Base-by-base conservation (phyloP, 1,284 basidiomycete genomes). In the Takashimella tepidaria region DNA sequence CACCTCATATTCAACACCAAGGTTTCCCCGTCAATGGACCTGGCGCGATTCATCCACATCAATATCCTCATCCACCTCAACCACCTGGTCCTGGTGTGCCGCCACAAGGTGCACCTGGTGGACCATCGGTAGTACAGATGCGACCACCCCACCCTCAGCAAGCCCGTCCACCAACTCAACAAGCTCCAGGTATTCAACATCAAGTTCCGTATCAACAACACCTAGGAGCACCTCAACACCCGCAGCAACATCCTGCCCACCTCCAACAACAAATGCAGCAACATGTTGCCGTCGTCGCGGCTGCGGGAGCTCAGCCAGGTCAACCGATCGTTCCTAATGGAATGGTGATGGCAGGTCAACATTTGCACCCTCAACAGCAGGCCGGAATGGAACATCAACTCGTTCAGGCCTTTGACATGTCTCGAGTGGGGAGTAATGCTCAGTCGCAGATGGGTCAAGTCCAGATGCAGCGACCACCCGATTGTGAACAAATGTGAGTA, bases 1-100 rank as follows among this genome's bases (percentile, higher is more conserved):
- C 68, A 10, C 71, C 71, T 11, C 71, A 73, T 55, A 47, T 73
- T 41, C 53, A 64, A 12, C 70, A 72, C 48, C 69, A 70, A 49
- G 66, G 62, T 20, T 70, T 68, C 54, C 60, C 64, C 10, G 53
- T 55, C 27, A 60, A 53, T 13, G 65, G 61, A 4, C 59, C 64
- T 8, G 51, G 51, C 46, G 51, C 54, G 10, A 48, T 57, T 22
- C 55, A 50, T 24, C 53, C 50, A 11, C 58, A 56, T 16, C 58
- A 60, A 37, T 56, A 57, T 49, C 24, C 54, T 13, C 60, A 58
- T 25, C 57, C 58, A 20, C 56, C 53, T 25, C 60, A 61, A 47
- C 56, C 60, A 6, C 57, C 56, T 19, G 47, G 50, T 16, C 53
- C 53, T 53, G 55, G 52, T 13, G 51, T 58, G 20, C n/a, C n/a